Base-by-base conservation (phyloP, 2,329 filamentous ascomycete species). In the Exserohilum turcica region DNA sequence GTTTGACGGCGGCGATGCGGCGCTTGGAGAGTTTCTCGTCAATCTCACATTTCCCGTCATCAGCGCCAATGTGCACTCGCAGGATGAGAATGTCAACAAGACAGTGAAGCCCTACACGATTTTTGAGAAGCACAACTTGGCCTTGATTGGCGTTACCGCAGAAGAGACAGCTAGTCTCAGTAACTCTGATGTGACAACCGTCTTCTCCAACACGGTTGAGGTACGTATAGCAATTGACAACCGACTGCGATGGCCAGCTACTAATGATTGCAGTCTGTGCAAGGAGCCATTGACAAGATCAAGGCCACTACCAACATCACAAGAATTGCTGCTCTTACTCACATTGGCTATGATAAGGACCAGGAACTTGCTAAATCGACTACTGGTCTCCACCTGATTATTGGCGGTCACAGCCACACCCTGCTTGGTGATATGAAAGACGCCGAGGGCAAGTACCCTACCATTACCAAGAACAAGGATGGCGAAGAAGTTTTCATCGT, bases 401-500 rank as follows among this genome's bases (percentile, higher is more conserved):
- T 88, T 72, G 84, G 84, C 19, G 84, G 83, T 19, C 84, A 87
- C 73, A 81, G 78, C 52, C 66, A 73, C 72, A 86, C 84, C 0
- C 82, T 82, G 0, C 78, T 89, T 1, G 86, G 85, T 45, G 77
- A 83, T 63, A 82, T 86, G 76, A 70, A 78, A n/a, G 79, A 77
- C 19, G 81, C 85, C 12, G 76, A 79, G 61, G 86, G 85, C 29
- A 77, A 81, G 7, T 88, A 88, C 65, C 86, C 86, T 1, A 88
- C 86, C 12, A 84, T 88, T 44, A 79, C 80, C 46, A 73, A 81
- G 24, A 86, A 88, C 68, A 71, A 78, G 56, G 81, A 84, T 43
- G 85, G 84, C 38, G 82, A 88, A 29, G 86, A 88, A 63, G 86
- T 88, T 43, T 88, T 88, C 65, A 80, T 88, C 63, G 86, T 89